Evolutionary conservation across 768 basidiomycete genomes (phyloP).

Genomic region (Ramaria sp.): DNA sequence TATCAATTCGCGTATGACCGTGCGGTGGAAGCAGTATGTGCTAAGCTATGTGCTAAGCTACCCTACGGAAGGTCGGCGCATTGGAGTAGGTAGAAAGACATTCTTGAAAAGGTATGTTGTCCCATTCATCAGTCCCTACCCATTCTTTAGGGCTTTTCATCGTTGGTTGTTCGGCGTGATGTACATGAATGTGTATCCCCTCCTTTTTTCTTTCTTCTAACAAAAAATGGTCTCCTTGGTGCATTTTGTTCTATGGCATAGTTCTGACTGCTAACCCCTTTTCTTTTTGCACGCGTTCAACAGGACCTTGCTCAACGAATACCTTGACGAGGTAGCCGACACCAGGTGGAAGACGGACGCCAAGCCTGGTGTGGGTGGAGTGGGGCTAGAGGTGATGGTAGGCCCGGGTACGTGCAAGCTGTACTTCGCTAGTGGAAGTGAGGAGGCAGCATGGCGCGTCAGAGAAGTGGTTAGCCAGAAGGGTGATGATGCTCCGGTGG

Average conservation of each 20-base stretch:
- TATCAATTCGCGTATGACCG: conserved; percentile 26
- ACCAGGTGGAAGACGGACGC: conserved; percentile 14
- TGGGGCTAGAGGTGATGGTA: conserved; percentile 45
- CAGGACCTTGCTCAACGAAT: conserved; percentile 38
- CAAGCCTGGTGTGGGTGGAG: conserved; percentile 18
- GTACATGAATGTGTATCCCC: conserved; percentile 9
- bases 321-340: conserved; percentile 11
- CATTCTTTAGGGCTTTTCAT: neutral
- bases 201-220: conserved; percentile 14
- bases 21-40: conserved; percentile 19
- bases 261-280: conserved; percentile 20
- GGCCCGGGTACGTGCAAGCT: conserved; percentile 54
- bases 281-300: conserved; percentile 17
- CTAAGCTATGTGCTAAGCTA: conserved; percentile 8
- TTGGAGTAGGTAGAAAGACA: conserved; percentile 19
- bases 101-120: conserved; percentile 50
- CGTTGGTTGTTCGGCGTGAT: conserved; percentile 7
- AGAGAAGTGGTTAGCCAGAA: conserved; percentile 14
- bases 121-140: neutral
- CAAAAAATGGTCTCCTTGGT: conserved; percentile 16
- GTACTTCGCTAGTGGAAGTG: conserved; percentile 55
- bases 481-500: neutral
- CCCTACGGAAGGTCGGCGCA: conserved; percentile 7
- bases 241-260: no score
- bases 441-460: conserved; percentile 40